Evolutionary conservation across 2,329 filamentous ascomycete genomes (phyloP).

Genomic region (Microcyclosporella mali): DNA sequence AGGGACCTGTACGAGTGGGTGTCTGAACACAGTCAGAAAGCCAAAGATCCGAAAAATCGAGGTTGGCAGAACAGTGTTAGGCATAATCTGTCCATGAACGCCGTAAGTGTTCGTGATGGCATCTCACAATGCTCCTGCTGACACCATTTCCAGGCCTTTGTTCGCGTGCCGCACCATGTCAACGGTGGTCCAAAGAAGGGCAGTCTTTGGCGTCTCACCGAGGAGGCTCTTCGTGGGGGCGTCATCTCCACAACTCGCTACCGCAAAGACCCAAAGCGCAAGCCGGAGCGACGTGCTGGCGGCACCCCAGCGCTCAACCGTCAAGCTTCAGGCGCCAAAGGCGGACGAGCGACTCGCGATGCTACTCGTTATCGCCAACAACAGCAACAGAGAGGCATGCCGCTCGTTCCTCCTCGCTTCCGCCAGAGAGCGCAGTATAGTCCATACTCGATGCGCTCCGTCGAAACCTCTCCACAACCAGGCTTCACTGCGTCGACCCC

Average conservation of each 20-base stretch:
- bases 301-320: conserved; percentile 33
- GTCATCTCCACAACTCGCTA: conserved; percentile 76
- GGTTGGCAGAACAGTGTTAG: conserved; percentile 96
- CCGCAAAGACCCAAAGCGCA: conserved; percentile 43
- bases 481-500: conserved; percentile 1
- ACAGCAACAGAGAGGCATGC: conserved; percentile 10
- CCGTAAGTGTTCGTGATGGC: conserved; percentile 50
- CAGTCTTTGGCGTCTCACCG: conserved; percentile 69
- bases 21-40: conserved; percentile 70
- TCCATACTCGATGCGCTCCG: conserved; percentile 11
- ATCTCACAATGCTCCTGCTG: conserved; percentile 2
- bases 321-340: conserved; percentile 41
- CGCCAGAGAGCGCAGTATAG: conserved; percentile 9
- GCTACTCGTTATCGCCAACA: conserved; percentile 23
- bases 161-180: conserved; percentile 42
- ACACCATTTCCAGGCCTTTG: conserved; percentile 45
- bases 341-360: conserved; percentile 37
- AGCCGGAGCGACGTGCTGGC: conserved; percentile 21
- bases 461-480: not conserved
- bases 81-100: conserved; percentile 94
- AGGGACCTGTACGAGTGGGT: conserved; percentile 93
- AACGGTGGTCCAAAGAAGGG: conserved; percentile 55
- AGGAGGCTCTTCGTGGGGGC: conserved; percentile 61
- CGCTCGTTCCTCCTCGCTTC: conserved; percentile 6
- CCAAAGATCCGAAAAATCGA: conserved; percentile 47